These are phyloP conservation scores for Irpex lacteus DNA, from an alignment of 1,284 basidiomycete species.

Conservation along the genomic window DNA sequence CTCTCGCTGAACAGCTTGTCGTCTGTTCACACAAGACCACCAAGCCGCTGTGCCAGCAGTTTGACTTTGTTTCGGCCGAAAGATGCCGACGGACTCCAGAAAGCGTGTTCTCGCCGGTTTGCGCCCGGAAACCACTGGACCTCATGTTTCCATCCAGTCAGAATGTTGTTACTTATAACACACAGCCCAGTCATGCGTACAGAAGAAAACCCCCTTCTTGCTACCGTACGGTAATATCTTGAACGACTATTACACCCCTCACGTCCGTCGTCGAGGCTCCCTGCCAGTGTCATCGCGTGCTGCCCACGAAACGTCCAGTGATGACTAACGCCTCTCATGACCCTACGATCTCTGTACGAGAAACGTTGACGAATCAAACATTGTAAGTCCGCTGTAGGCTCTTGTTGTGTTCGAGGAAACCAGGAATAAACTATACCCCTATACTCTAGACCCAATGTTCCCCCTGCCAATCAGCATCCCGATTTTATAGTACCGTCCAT, in stretches of 20 bases:
- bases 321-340: neutral
- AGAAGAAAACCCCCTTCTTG: neutral
- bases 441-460: neutral
- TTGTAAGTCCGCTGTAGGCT: neutral
- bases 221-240: neutral
- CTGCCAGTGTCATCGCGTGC: neutral
- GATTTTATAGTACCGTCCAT: neutral
- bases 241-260: neutral
- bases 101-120: neutral
- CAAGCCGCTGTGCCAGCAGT: neutral
- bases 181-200: neutral
- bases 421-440: neutral
- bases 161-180: neutral
- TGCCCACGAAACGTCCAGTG: neutral
- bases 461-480: neutral
- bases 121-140: neutral
- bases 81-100: neutral
- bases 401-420: neutral
- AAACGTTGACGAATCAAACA: neutral
- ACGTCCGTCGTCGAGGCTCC: neutral
- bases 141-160: neutral
- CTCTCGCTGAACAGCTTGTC: neutral
- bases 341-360: neutral
- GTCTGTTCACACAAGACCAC: neutral
- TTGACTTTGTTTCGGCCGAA: neutral